Evolutionary conservation across 2,329 filamentous ascomycete genomes (phyloP).

Genomic region (Dryadomyces quercivorus): DNA sequence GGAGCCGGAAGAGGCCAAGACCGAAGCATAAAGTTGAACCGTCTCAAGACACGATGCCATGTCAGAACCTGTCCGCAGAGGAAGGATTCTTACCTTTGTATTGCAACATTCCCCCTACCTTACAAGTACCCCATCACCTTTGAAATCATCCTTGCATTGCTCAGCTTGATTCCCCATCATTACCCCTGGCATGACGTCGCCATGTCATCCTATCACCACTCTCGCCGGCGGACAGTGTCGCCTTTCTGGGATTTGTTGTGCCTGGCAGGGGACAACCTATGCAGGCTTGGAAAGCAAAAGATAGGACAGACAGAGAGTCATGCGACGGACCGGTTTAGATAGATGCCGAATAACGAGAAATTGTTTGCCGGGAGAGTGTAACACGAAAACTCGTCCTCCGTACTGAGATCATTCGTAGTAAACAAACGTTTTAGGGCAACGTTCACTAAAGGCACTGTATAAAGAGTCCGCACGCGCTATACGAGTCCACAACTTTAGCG

Average conservation of each 20-base stretch:
- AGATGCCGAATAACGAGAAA: not conserved
- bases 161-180: too few relatives aligned
- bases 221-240: too few relatives aligned
- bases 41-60: conserved; percentile 3
- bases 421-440: not conserved
- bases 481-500: not conserved
- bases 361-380: not conserved
- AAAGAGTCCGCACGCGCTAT: too few relatives aligned
- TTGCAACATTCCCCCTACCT: too few relatives aligned
- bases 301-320: not conserved
- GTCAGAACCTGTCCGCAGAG: not conserved
- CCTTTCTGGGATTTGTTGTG: too few relatives aligned
- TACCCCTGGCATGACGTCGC: too few relatives aligned
- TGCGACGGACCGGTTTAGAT: not conserved
- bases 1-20: conserved; percentile 16
- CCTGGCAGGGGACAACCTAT: too few relatives aligned
- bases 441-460: not conserved
- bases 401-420: not conserved
- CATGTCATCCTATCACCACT: too few relatives aligned
- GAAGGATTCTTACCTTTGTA: too few relatives aligned
- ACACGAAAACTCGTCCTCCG: not conserved
- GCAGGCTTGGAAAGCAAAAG: not conserved
- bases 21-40: conserved; percentile 14
- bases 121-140: too few relatives aligned
- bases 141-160: too few relatives aligned